Conservation (phyloP, 176 grass and related monocot genomes). For the Urochloa ruziziensis region DNA sequence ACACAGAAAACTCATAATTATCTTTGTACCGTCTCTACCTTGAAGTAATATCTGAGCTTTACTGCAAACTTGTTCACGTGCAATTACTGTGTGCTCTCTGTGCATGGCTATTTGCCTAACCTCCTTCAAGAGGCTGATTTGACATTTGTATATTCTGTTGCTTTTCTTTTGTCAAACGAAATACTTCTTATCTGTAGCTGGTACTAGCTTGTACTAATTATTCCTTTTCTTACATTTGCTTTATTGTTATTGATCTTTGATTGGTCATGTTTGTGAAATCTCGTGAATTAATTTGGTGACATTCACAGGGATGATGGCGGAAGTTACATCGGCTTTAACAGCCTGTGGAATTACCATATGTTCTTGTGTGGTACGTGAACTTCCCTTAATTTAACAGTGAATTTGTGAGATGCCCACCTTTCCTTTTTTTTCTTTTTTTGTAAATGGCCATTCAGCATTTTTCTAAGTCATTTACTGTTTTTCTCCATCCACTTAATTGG, state of each 20-base stretch:
- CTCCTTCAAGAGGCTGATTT: background rate
- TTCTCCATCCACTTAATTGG: background rate
- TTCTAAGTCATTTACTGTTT: background rate
- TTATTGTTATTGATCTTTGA: constrained; percentile 17
- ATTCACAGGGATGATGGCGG: constrained; percentile 85
- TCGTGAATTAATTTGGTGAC: constrained; percentile 20
- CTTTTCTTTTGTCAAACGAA: constrained; percentile 19
- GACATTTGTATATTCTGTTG: background rate
- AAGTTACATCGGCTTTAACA: constrained; percentile 80
- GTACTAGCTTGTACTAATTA: background rate
- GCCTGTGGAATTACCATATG: constrained; percentile 81
- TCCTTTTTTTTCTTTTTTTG: too few relatives aligned
- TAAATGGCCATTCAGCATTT: background rate
- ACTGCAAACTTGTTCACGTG: constrained; percentile 8
- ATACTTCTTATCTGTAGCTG: background rate
- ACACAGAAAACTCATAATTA: background rate
- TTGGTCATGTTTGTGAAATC: constrained; percentile 21
- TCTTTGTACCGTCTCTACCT: background rate
- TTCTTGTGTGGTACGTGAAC: constrained; percentile 74
- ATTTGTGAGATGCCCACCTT: background rate
- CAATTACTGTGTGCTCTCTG: background rate
- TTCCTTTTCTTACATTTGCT: background rate
- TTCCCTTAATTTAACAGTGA: constrained; percentile 16
- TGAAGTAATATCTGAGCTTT: constrained; percentile 3
- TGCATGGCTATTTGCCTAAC: constrained; percentile 14